Conservation (phyloP, 2,329 filamentous ascomycete genomes). For the Trichoderma koningiopsis region DNA sequence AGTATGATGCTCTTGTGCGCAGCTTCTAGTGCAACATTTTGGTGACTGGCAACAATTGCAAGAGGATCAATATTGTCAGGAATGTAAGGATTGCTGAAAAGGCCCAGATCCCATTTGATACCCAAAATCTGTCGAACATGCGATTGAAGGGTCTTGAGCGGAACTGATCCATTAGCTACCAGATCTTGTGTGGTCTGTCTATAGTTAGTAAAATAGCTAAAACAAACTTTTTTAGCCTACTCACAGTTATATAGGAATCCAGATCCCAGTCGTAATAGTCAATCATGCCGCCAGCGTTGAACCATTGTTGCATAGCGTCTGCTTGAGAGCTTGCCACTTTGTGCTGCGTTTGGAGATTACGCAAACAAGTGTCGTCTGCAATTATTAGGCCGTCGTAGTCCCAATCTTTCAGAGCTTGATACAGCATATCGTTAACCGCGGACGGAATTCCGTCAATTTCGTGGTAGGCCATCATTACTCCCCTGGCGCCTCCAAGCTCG, state of each 20-base stretch:
- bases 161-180: slow-evolving; percentile 13
- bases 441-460: slow-evolving; percentile 14
- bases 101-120: slow-evolving; percentile 25
- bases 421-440: slow-evolving; percentile 1
- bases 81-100: slow-evolving; percentile 22
- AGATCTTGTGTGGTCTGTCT: slow-evolving; percentile 13
- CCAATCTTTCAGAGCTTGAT: slow-evolving; percentile 18
- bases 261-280: slow-evolving; percentile 24
- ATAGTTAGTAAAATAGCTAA: neutral
- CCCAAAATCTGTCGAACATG: slow-evolving; percentile 18
- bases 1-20: slow-evolving; percentile 24
- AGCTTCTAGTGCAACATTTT: slow-evolving; percentile 19
- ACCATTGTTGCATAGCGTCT: slow-evolving; percentile 24
- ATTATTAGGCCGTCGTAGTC: neutral
- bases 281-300: slow-evolving; percentile 24
- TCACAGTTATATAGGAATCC: slow-evolving; percentile 14
- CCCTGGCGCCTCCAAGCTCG: slow-evolving; percentile 18
- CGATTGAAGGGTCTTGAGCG: slow-evolving; percentile 17
- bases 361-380: slow-evolving; percentile 15
- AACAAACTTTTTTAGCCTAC: neutral
- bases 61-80: slow-evolving; percentile 18
- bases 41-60: slow-evolving; percentile 19
- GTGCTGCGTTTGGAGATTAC: slow-evolving; percentile 16
- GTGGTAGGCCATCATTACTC: slow-evolving; percentile 20
- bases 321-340: slow-evolving; percentile 21